Percentiles rank a stretch among this genome's conserved stretches.
Evolutionary conservation across 352 stramenopile species (phyloP).

Genomic region (Plasmopara viticola): DNA sequence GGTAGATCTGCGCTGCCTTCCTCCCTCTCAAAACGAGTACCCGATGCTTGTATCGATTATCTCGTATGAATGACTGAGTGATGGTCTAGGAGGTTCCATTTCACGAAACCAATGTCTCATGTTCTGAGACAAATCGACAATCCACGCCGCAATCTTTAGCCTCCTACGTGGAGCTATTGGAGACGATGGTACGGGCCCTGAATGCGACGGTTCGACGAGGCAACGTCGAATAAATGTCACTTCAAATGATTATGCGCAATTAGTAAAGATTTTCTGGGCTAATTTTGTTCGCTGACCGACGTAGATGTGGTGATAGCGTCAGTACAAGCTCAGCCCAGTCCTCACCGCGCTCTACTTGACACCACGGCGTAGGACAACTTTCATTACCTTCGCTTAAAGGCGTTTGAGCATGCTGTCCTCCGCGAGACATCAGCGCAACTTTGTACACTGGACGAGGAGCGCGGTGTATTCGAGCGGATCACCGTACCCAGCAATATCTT

Average conservation of each 20-base stretch:
- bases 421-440: background rate
- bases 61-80: background rate
- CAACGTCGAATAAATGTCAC: background rate
- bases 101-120: background rate
- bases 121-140: background rate
- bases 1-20: no score
- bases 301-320: background rate
- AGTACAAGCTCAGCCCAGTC: background rate
- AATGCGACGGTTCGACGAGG: background rate
- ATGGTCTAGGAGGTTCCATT: background rate
- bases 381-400: background rate
- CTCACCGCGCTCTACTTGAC: background rate
- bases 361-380: background rate
- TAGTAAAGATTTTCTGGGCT: background rate
- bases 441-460: background rate
- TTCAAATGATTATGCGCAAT: background rate
- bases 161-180: background rate
- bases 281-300: background rate
- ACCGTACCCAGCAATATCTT: slow-evolving; percentile 17
- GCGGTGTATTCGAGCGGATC: background rate
- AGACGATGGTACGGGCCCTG: background rate
- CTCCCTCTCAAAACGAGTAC: no score
- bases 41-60: background rate
- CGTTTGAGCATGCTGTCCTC: background rate
- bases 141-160: background rate